Base-by-base conservation (phyloP, 202 grass and related monocot genomes). In the Schoenoplectus triqueter region DNA sequence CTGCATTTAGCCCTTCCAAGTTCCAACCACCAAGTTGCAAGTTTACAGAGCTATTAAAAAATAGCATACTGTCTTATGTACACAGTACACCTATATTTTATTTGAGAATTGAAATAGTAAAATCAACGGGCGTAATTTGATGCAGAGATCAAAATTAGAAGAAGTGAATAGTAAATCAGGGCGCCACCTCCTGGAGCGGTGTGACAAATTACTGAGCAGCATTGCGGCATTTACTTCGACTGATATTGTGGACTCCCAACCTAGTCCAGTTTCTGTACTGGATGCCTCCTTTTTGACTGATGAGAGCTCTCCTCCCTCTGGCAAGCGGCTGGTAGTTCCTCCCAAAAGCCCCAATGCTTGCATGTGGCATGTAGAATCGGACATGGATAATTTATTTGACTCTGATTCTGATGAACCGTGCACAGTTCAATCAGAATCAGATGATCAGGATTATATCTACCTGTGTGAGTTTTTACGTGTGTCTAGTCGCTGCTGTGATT, bases 241-340 rank as follows among this genome's bases (percentile, higher is more conserved):
- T 68, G 92, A 93, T 5, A 81, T 86, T n/a, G 51, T 48, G 2
- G 90, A 95, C 56, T 86, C 85, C 55, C 96, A 99, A 48, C 96
- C 96, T 10, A 96, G 93, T 74, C 96, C 96, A 4, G 90, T 99
- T 9, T 99, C 96, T 13, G 96, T 99, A 17, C 86, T 99, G 2
- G 87, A 98, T 51, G 80, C 84, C 3, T 83, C 88, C 0, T 93
- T 95, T 77, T 88, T 97, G 17, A 84, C 86, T 2, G 96, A 92
- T 66, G 96, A 91, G 89, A 92, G 88, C 82, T 94, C 96, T 69
- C 96, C 89, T 7, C 70, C 51, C 3, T 88, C 88, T 10, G 1
- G 90, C 81, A 48, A 86, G 89, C 84, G 47, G 80, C 48, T 95
- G 85, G 81, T 71, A 80, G 42, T 61, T 9, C 54, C 67, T 82